Evolutionary conservation across 176 grass and related monocot species (phyloP).

Genomic region (Musa troglodytarum): DNA sequence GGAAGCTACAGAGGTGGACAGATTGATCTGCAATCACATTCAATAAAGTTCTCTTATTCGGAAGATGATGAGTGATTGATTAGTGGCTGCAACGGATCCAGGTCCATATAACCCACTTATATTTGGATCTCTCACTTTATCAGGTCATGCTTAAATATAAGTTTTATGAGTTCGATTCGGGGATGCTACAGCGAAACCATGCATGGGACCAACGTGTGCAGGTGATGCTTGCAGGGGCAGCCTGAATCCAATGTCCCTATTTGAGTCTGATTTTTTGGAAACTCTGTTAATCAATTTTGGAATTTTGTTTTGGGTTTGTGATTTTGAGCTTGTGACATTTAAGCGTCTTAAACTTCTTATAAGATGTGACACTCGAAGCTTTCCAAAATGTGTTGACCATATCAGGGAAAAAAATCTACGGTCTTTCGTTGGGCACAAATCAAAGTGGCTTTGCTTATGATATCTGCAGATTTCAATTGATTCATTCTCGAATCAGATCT

Average conservation of each 20-base stretch:
- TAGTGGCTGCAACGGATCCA: neutral
- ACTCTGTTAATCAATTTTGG: neutral
- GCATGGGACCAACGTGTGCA: neutral
- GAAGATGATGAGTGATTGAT: conserved; percentile 39
- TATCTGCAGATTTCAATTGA: too few relatives aligned
- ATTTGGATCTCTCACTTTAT: neutral
- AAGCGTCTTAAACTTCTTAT: neutral
- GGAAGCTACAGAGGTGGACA: conserved; percentile 68
- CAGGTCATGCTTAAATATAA: neutral
- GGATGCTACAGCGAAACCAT: neutral
- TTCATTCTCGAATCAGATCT: too few relatives aligned
- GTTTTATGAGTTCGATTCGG: neutral
- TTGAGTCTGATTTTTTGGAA: neutral
- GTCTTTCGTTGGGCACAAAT: too few relatives aligned
- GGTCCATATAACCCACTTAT: neutral
- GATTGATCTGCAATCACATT: conserved; percentile 76
- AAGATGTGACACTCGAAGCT: neutral
- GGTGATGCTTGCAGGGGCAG: neutral
- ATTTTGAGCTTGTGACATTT: neutral
- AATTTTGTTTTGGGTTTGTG: neutral
- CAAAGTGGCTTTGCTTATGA: too few relatives aligned
- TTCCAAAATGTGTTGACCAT: too few relatives aligned
- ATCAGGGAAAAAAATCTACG: too few relatives aligned
- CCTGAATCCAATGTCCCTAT: neutral
- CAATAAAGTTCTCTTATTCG: conserved; percentile 68